phyloP scores from a whole-genome alignment of 2,329 filamentous ascomycete species.

The Sclerotinia nivalis region DNA sequence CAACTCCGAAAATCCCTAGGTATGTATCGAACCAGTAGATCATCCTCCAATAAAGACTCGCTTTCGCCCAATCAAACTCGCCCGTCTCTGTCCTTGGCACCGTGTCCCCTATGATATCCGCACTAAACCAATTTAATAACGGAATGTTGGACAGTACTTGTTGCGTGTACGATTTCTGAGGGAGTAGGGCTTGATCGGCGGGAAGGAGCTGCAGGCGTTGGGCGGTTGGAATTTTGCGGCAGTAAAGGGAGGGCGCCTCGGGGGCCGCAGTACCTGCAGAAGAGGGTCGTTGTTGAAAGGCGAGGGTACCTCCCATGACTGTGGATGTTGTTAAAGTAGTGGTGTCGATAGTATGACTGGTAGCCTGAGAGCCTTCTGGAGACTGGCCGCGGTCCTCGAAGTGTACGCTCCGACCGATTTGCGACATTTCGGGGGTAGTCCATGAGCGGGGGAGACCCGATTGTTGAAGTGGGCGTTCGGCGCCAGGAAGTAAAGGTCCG shows the following conservation, averaged over 20 bases:
- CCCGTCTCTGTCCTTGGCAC: slow-evolving; percentile 72
- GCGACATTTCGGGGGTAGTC: slow-evolving; percentile 35
- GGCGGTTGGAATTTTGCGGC: slow-evolving; percentile 65
- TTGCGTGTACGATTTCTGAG: slow-evolving; percentile 65
- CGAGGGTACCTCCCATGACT: slow-evolving; percentile 27
- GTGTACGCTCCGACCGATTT: slow-evolving; percentile 34
- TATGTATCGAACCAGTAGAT: slow-evolving; percentile 63
- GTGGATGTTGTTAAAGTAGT: slow-evolving; percentile 48
- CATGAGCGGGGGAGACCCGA: slow-evolving; percentile 36
- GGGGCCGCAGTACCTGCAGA: slow-evolving; percentile 38
- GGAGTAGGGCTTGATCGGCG: slow-evolving; percentile 69
- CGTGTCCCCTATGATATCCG: slow-evolving; percentile 70
- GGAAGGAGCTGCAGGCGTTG: slow-evolving; percentile 65
- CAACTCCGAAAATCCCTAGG: slow-evolving; percentile 59
- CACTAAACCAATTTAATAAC: slow-evolving; percentile 70
- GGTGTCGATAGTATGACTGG: slow-evolving; percentile 60
- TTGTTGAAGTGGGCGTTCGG: slow-evolving; percentile 25
- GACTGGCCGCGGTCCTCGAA: slow-evolving; percentile 30
- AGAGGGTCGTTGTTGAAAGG: slow-evolving; percentile 43
- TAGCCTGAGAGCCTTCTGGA: slow-evolving; percentile 38
- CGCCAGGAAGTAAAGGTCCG: slow-evolving; percentile 24
- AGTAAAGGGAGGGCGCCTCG: slow-evolving; percentile 46
- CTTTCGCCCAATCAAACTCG: slow-evolving; percentile 73
- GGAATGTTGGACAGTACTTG: slow-evolving; percentile 66
- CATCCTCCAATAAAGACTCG: slow-evolving; percentile 67